Base-by-base conservation (phyloP, 768 basidiomycete species). In the Hygrocybe coccinea region DNA sequence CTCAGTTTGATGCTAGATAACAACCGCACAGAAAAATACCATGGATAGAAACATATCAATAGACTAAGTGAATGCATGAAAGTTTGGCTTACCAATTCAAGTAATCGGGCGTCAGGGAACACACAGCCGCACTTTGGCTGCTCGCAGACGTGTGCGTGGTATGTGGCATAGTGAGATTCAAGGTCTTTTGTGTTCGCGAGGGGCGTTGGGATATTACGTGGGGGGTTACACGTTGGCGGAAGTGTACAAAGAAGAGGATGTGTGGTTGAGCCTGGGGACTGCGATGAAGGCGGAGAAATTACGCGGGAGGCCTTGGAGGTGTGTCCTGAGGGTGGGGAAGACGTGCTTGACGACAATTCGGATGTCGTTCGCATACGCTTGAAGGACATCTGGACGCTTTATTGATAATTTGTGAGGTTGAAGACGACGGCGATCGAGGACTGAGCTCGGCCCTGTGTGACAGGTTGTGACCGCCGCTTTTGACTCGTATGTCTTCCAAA, bases 71-170 rank as follows among this genome's bases (percentile, higher is more conserved):
- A 55, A 12, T 54, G 52, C 50, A 59, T n/a, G 19, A 58, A 43
- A 38, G 29, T 36, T 25, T 35, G 2, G 74, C 91, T 74, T 69
- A 94, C 92, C 74, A 95, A 64, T 62, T 89, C 85, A 47, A 95
- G 67, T 25, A 94, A 68, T 48, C 85, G 75, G 50, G 82, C 83
- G 64, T 94, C 91, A 12, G 93, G 91, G 69, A 95, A 95, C 10
- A 94, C 89, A 67, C 83, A 85, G 17, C 80, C 79, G 69, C 92
- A 95, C 2, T 78, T 78, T 9, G 67, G 66, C 55, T 80, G 74
- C 62, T 84, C 87, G 62, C 91, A 91, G 1, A 93, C 87, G 67
- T 91, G 89, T 0, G 89, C 86, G 65, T 91, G 89, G 65, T 86
- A 89, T 15, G 77, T 87, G 34, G 86, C 86, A 65, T 94, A 93